Evolutionary conservation across 2,329 filamentous ascomycete genomes (phyloP).

Genomic region (Paecilomyces variotii): DNA sequence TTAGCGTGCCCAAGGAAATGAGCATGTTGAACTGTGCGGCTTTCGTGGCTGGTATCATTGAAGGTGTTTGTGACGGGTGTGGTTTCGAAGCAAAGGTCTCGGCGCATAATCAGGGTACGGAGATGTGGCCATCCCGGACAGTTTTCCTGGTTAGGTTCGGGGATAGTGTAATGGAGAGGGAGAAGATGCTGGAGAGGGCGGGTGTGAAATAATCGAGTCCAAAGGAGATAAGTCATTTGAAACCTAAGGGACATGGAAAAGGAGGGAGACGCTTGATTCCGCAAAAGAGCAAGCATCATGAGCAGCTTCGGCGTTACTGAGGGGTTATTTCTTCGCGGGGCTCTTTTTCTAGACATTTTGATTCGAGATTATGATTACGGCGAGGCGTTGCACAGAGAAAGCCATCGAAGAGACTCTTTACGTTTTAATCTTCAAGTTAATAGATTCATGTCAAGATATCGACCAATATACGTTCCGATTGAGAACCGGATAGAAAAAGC

Average conservation of each 20-base stretch:
- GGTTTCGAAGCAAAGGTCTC: constrained; percentile 84
- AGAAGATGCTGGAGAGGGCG: constrained; percentile 66
- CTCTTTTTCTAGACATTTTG: background rate
- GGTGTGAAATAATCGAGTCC: constrained; percentile 35
- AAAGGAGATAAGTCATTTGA: background rate
- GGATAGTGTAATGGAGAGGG: constrained; percentile 82
- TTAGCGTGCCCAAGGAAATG: constrained; percentile 91
- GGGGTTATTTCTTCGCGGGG: background rate
- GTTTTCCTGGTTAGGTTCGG: constrained; percentile 93
- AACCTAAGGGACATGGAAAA: background rate
- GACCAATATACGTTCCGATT: background rate
- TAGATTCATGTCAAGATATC: background rate
- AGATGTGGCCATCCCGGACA: constrained; percentile 94
- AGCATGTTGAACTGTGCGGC: constrained; percentile 93
- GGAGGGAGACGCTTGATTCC: background rate
- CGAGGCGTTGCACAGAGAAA: background rate
- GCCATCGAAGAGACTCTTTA: background rate
- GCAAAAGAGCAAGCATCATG: background rate
- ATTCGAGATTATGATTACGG: background rate
- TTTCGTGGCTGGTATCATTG: constrained; percentile 88
- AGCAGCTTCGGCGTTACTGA: background rate
- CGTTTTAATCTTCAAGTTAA: background rate
- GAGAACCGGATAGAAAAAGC: background rate
- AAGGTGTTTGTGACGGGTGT: constrained; percentile 89
- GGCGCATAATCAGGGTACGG: constrained; percentile 66